These are phyloP conservation scores for Wickerhamiella bombiphila DNA, from an alignment of 805 yeast species.

Conservation along the genomic window DNA sequence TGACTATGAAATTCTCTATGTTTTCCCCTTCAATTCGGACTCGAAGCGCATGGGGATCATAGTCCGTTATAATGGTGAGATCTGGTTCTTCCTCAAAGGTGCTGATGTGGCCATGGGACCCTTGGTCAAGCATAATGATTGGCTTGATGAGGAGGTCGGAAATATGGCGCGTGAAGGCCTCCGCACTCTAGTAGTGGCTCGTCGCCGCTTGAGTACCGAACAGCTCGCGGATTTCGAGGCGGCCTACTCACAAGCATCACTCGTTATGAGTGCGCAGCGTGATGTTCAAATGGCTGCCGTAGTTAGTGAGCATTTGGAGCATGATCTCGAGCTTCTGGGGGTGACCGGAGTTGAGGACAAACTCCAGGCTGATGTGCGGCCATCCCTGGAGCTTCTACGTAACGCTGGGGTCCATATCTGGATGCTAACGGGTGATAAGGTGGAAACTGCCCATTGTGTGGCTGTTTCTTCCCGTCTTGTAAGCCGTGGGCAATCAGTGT, in stretches of 20 bases:
- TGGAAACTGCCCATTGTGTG: slow-evolving; percentile 95
- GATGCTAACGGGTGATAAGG: slow-evolving; percentile 99
- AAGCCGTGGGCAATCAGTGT: slow-evolving; percentile 86
- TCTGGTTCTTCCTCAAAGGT: slow-evolving; percentile 84
- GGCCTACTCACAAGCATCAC: slow-evolving; percentile 56
- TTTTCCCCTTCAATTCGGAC: slow-evolving; percentile 91
- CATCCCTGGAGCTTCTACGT: slow-evolving; percentile 78
- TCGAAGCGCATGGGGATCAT: slow-evolving; percentile 93
- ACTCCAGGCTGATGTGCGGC: slow-evolving; percentile 78
- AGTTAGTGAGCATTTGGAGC: slow-evolving; percentile 57
- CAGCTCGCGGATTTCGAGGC: slow-evolving; percentile 47
- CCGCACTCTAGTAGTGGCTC: slow-evolving; percentile 86
- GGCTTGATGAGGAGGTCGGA: slow-evolving; percentile 95
- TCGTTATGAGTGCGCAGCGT: slow-evolving; percentile 58
- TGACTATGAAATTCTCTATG: slow-evolving; percentile 56
- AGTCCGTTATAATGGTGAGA: slow-evolving; percentile 40
- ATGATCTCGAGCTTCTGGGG: slow-evolving; percentile 73
- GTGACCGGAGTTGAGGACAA: slow-evolving; percentile 96
- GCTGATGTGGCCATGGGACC: slow-evolving; percentile 89
- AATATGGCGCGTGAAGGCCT: slow-evolving; percentile 98
- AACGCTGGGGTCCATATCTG: slow-evolving; percentile 96
- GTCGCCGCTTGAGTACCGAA: slow-evolving; percentile 47
- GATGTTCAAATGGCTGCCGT: slow-evolving; percentile 60
- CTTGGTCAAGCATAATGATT: slow-evolving; percentile 74
- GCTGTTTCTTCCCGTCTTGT: slow-evolving; percentile 91